Evolutionary conservation across 2,329 filamentous ascomycete genomes (phyloP), one percentile per base, ranked within the genome.

Genomic region (Neopestalotiopsis rosae): DNA sequence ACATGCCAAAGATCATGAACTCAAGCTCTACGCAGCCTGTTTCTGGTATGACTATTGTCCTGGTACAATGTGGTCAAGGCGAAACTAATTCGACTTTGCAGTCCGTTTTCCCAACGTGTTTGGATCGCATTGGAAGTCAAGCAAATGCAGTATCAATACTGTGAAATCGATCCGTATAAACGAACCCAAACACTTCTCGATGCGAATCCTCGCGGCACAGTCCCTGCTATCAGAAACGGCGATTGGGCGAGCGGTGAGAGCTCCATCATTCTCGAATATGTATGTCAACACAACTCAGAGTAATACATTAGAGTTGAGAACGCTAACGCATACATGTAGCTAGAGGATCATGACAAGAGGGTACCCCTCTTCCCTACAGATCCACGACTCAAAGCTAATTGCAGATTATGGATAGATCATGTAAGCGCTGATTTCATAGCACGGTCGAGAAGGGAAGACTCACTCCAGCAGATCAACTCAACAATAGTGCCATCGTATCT

Each of bases 71-170:
- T 32, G 57, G 10, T 14, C 30, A 14, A 4, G 17, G 34, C 9
- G 10, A 34, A 24, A 24, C 70, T 75, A 42, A 75, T 73, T 74
- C 63, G 69, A 57, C 52, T 58, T n/a, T 32, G 62, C 42, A 93
- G 92, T 76, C 94, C 94, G 32, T 96, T 95, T 77, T 94, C 94
- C 1, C 94, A 97, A 77, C 89, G 94, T 20, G 92, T 96, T 32
- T 97, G 94, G 94, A 96, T 97, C 72, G 92, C 94, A 1, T 85
- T 97, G 45, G 94, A 97, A 79, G 85, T 90, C 74, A 96, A 96
- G 78, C 87, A 89, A 20, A 85, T 96, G 9, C 83, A 88, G 49
- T 97, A 97, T 77, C 93, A 97, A 77, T 97, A 97, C 79, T 91
- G 94, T 74, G 94, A 97, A 80, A 90, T 94, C 61, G 92, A 97